These are phyloP conservation scores for Cryptococcus sp. DNA, from an alignment of 1,284 basidiomycete species.

Conservation along the genomic window DNA sequence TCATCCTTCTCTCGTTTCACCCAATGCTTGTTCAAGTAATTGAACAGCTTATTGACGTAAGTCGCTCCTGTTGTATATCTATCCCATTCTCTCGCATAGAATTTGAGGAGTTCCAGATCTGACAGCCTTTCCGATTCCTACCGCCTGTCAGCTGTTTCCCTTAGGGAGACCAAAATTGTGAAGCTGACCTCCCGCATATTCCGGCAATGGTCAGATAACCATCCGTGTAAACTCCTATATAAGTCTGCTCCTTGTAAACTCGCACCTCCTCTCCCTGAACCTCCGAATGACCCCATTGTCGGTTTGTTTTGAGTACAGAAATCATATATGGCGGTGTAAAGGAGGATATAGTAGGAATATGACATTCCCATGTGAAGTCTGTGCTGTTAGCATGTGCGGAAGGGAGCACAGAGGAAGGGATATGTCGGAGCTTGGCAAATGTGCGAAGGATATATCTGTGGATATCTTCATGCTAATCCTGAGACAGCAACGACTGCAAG, in stretches of 20 bases:
- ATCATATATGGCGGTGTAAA: constrained; percentile 93
- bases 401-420: too few relatives aligned
- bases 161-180: neutral
- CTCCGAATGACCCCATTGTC: constrained; percentile 14
- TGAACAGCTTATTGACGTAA: constrained; percentile 92
- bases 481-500: too few relatives aligned
- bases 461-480: too few relatives aligned
- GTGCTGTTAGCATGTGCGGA: neutral
- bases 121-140: constrained; percentile 74
- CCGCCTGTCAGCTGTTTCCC: neutral
- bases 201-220: constrained; percentile 76
- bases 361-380: constrained; percentile 80
- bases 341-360: constrained; percentile 85
- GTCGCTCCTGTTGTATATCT: constrained; percentile 94
- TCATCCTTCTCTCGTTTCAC: constrained; percentile 98
- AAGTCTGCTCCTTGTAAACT: constrained; percentile 93
- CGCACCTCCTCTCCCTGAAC: constrained; percentile 63
- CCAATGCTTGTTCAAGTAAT: constrained; percentile 98
- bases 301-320: constrained; percentile 65
- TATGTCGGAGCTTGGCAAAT: too few relatives aligned
- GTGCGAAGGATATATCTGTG: too few relatives aligned
- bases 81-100: constrained; percentile 92
- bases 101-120: constrained; percentile 82
- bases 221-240: constrained; percentile 80
- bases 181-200: constrained; percentile 58